Percentiles rank a stretch among this genome's conserved stretches.
Evolutionary conservation across 2,329 filamentous ascomycete species (phyloP).

Genomic region (Fusarium fracticaudum): DNA sequence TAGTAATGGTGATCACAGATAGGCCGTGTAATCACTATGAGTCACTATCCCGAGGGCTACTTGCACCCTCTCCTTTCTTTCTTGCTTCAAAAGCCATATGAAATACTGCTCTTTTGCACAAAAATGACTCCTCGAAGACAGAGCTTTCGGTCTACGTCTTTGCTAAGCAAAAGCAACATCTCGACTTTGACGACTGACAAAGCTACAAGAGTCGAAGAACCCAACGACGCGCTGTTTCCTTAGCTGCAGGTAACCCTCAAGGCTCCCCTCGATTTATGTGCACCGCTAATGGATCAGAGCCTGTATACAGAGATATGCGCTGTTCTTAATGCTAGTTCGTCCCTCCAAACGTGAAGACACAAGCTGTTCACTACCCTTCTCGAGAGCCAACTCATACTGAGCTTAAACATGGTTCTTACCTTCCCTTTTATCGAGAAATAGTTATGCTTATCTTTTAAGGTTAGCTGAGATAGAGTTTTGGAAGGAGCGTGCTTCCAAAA

Average conservation of each 20-base stretch:
- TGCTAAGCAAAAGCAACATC: neutral
- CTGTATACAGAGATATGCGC: neutral
- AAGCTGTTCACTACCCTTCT: neutral
- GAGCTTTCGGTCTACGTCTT: no score
- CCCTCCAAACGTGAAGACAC: neutral
- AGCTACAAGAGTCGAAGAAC: neutral
- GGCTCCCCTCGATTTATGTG: no score
- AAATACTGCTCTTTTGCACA: rapidly evolving
- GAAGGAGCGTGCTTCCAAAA: neutral
- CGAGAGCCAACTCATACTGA: rapidly evolving
- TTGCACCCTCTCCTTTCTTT: neutral
- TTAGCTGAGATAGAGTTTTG: neutral
- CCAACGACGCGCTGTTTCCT: neutral
- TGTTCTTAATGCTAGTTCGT: neutral
- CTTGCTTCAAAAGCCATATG: rapidly evolving
- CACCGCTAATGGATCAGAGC: neutral
- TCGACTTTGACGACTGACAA: neutral
- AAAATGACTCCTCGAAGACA: no score
- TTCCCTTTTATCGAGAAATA: neutral
- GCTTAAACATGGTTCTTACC: neutral
- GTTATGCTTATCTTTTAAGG: neutral
- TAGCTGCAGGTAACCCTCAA: neutral
- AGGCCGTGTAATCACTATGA: neutral
- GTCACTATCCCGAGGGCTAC: no score
- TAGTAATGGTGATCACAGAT: neutral